Base-by-base conservation (phyloP, 352 stramenopile species). In the Pythium chondricola region DNA sequence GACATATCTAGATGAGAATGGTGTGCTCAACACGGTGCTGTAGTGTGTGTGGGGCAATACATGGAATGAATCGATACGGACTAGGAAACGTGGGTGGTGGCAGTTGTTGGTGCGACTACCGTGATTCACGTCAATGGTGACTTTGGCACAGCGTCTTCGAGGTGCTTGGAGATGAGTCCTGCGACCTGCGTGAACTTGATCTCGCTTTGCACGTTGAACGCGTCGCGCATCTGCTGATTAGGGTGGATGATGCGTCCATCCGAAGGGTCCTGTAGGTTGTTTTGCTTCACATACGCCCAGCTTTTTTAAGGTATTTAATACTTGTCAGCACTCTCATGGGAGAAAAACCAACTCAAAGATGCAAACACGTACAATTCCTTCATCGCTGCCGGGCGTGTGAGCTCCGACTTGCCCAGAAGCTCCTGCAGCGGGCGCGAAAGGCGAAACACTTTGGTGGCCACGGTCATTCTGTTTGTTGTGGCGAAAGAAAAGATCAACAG, bases 111-210 rank as follows among this genome's bases (percentile, higher is more conserved):
- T n/a, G n/a, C n/a, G n/a, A n/a, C n/a, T n/a, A n/a, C n/a, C n/a
- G n/a, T n/a, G n/a, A n/a, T n/a, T 30, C 6, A 47, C 32, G 32
- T 20, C 4, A 27, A 39, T 16, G 51, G 33, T 10, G 51, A 37
- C 25, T 30, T 43, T n/a, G 39, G 25, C 4, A 57, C 40, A 10
- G 22, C 33, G 35, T 52, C 36, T 37, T 86, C 63, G 29, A 90
- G 49, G 50, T 90, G 75, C 62, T 85, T 83, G 49, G 67, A 83
- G 39, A 90, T 29, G 21, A 88, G 65, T 1, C 77, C 74, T 65
- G 76, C 67, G 30, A 90, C 79, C 51, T 90, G 67, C 33, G 74
- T 88, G 42, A 90, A 82, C 48, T 76, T 63, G 52, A 90, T 90
- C 43, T 81, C 46, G 45, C 57, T 47, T 38, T 84, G 50, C 40